phyloP scores from a whole-genome alignment of 345 rosid genomes.

The Aethionema arabicum region DNA sequence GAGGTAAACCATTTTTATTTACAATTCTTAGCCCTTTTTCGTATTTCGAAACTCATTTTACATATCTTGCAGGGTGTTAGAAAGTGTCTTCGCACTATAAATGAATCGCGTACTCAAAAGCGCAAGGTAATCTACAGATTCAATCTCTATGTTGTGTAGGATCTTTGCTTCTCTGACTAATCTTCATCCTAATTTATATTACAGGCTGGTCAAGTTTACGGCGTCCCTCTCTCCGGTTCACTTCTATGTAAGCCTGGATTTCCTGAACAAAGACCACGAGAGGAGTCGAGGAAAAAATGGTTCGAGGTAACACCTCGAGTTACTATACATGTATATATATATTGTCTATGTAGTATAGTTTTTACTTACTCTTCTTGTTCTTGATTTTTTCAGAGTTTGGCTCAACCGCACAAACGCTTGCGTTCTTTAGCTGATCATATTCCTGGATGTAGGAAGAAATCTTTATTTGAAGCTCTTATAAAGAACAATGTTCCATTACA shows the following conservation, averaged over 20 bases:
- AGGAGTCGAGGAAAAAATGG: conserved; percentile 91
- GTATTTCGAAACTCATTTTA: conserved; percentile 2
- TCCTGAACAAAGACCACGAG: conserved; percentile 82
- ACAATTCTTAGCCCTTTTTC: neutral
- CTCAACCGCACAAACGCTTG: conserved; percentile 85
- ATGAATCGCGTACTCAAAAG: conserved; percentile 94
- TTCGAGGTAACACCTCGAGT: conserved; percentile 61
- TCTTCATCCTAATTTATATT: conserved; percentile 27
- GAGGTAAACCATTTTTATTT: conserved; percentile 54
- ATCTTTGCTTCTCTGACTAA: too few species aligned
- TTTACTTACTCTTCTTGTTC: conserved; percentile 14
- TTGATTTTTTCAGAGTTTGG: conserved; percentile 54
- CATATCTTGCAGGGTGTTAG: conserved; percentile 62
- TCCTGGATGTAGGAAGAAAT: conserved; percentile 74
- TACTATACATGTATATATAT: too few species aligned
- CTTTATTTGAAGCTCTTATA: conserved; percentile 85
- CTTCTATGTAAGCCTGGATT: conserved; percentile 77
- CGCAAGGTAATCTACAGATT: conserved; percentile 66
- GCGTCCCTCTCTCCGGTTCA: conserved; percentile 82
- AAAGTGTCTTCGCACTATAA: conserved; percentile 85
- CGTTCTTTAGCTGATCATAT: conserved; percentile 86
- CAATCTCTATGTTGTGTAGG: conserved; percentile 8
- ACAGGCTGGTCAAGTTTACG: conserved; percentile 99
- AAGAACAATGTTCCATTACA: conserved; percentile 92
- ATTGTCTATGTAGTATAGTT: conserved; percentile 14